Conservation (phyloP, 345 rosid species). For the Punica granatum region DNA sequence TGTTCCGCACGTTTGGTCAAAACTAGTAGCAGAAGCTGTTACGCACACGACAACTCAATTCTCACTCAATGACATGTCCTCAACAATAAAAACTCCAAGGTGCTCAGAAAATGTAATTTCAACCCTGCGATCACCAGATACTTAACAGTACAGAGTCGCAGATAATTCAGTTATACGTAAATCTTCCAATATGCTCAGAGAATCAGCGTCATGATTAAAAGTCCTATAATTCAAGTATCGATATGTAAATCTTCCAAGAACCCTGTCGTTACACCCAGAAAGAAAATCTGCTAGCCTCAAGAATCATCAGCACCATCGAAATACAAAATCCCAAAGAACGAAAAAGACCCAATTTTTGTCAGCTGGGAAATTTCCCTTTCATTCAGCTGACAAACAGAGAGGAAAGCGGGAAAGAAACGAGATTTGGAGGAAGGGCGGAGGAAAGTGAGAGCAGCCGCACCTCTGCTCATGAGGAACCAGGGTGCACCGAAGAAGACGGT, state of each 20-base stretch:
- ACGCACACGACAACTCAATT: background rate
- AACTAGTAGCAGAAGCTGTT: background rate
- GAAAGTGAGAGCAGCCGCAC: conserved; percentile 16
- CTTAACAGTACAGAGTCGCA: background rate
- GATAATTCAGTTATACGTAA: too few relatives aligned
- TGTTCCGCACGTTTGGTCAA: too few relatives aligned
- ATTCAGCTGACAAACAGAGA: background rate
- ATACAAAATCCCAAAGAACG: background rate
- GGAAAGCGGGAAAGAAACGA: background rate
- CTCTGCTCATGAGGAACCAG: conserved; percentile 80
- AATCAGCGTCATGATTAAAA: background rate
- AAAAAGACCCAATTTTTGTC: background rate
- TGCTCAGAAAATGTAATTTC: background rate
- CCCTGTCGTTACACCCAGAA: background rate
- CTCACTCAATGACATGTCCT: too few relatives aligned
- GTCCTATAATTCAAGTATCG: background rate
- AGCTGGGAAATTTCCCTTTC: background rate
- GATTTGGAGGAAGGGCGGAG: background rate
- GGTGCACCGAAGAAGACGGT: conserved; percentile 60
- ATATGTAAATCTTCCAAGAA: background rate
- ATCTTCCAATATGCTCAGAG: too few relatives aligned
- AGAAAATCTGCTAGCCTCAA: background rate
- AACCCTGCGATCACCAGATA: background rate
- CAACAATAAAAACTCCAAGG: too few relatives aligned
- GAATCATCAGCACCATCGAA: too few relatives aligned